Evolutionary conservation across 2,329 filamentous ascomycete species (phyloP).

Genomic region (Penicillium hordei): DNA sequence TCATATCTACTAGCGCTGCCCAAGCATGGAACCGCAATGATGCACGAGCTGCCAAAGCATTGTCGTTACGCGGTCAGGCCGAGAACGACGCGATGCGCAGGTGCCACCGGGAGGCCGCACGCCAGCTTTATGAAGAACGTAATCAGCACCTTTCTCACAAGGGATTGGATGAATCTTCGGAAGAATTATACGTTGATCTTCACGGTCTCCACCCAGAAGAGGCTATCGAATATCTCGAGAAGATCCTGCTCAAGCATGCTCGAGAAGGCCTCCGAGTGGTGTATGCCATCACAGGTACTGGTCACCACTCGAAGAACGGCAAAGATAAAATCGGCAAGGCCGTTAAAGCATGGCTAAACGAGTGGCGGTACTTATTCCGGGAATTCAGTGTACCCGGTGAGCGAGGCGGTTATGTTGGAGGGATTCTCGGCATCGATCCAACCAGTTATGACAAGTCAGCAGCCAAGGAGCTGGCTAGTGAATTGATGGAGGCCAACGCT

Average conservation of each 20-base stretch:
- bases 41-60: conserved; percentile 88
- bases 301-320: conserved; percentile 96
- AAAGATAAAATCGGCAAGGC: conserved; percentile 98
- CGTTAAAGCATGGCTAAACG: conserved; percentile 84
- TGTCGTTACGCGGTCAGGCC: conserved; percentile 89
- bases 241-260: conserved; percentile 79
- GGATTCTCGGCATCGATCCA: conserved; percentile 64
- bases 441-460: conserved; percentile 55
- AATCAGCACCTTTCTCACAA: conserved; percentile 64
- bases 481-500: conserved; percentile 22
- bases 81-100: conserved; percentile 98
- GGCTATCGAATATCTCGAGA: conserved; percentile 89
- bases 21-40: conserved; percentile 99
- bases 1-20: conserved; percentile 64
- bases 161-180: conserved; percentile 46
- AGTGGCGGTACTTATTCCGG: conserved; percentile 92
- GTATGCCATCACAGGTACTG: conserved; percentile 95
- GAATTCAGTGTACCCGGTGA: conserved; percentile 98
- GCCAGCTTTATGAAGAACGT: conserved; percentile 87
- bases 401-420: conserved; percentile 70
- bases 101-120: conserved; percentile 89
- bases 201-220: conserved; percentile 99
- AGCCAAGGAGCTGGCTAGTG: conserved; percentile 28
- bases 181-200: conserved; percentile 90
- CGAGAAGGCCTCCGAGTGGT: conserved; percentile 69